Evolutionary conservation across 2,329 filamentous ascomycete species (phyloP).

Genomic region (Cladobotryum mycophilum): DNA sequence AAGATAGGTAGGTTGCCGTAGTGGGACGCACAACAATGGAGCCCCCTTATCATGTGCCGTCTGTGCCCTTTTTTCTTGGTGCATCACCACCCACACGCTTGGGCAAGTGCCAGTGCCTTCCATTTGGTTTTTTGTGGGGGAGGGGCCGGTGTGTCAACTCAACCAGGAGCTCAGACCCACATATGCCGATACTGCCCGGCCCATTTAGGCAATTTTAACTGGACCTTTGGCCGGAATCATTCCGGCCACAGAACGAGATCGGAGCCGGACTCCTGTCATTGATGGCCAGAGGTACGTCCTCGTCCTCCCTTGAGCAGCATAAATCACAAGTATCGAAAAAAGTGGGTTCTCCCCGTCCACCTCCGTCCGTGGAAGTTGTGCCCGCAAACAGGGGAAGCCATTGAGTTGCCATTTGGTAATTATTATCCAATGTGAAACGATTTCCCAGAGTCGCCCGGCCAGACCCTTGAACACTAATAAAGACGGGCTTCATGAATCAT

Average conservation of each 20-base stretch:
- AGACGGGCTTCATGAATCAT: no score
- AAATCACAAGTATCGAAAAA: constrained; percentile 1
- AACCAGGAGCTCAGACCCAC: constrained; percentile 8
- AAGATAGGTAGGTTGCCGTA: no score
- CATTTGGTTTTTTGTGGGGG: constrained; percentile 1
- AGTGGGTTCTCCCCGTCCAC: constrained; percentile 5
- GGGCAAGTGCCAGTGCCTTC: no score
- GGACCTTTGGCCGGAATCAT: constrained; percentile 27
- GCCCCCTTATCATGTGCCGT: constrained; percentile 14
- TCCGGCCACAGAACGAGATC: constrained; percentile 27
- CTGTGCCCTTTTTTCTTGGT: constrained; percentile 17
- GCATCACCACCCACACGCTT: background rate
- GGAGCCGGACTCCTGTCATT: constrained; percentile 17
- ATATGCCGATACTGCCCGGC: constrained; percentile 18
- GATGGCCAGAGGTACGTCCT: constrained; percentile 1
- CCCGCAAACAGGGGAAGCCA: background rate
- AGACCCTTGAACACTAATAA: no score
- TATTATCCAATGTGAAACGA: no score
- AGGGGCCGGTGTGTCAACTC: constrained; percentile 5
- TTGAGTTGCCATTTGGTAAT: no score
- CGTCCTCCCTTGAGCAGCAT: background rate
- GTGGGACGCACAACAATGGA: no score
- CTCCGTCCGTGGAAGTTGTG: background rate
- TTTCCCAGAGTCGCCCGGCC: no score
- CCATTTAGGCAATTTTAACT: constrained; percentile 15